A percentile compares a stretch with the other conserved stretches of the same genome.
Evolutionary conservation across 225 moss, liverwort and hornwort species (phyloP).

Genomic region (Climacium dendroides): DNA sequence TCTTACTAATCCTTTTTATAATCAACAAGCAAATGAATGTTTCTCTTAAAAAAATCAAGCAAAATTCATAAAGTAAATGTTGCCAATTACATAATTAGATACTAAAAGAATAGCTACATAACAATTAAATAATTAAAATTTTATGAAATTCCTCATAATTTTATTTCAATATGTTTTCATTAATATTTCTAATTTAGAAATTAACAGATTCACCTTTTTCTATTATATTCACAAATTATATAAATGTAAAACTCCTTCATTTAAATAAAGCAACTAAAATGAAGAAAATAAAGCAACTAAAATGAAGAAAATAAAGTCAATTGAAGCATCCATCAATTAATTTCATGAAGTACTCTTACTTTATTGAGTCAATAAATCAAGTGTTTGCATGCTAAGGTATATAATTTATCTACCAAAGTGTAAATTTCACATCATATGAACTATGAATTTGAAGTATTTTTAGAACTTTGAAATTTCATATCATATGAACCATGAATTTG

Average conservation of each 20-base stretch:
- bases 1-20: not conserved
- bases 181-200: not conserved
- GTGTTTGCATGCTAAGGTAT: not conserved
- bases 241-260: too few species aligned
- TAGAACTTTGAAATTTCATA: not conserved
- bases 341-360: not conserved
- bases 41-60: not conserved
- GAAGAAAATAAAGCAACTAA: too few species aligned
- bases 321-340: not conserved
- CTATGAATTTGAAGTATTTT: too few species aligned
- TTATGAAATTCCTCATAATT: rapidly evolving
- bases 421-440: too few species aligned
- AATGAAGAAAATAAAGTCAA: not conserved
- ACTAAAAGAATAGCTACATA: not conserved
- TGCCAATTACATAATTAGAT: not conserved
- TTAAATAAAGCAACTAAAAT: too few species aligned
- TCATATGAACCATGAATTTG: not conserved
- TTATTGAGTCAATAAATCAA: not conserved
- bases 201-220: not conserved
- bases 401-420: too few species aligned
- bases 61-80: not conserved
- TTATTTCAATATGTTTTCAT: not conserved
- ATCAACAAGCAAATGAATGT: not conserved
- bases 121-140: not conserved
- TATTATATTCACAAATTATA: too few species aligned